Evolutionary conservation across 306 rosid genomes (phyloP), one percentile per base, ranked within the genome.

Genomic region (Quercus mongolica): DNA sequence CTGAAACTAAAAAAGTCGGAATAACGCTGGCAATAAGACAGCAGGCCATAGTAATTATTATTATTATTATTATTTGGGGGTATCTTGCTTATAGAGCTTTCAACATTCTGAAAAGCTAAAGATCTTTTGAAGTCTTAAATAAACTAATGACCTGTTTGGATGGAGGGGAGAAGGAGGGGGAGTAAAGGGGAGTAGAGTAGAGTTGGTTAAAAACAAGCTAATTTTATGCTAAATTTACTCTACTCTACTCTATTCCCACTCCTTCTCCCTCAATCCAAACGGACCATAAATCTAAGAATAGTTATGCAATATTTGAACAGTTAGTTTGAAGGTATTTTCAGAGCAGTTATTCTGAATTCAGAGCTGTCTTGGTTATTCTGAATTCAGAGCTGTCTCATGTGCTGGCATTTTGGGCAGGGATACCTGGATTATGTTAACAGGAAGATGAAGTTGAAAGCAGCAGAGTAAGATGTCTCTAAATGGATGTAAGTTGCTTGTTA

Each of bases 341-440:
- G 12, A 21, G 46, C 25, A 19, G 68, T 7, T 5, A 41, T 23
- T n/a, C n/a, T n/a, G 15, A 21, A n/a, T n/a, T 35, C 20, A 35
- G n/a, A 38, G 46, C 3, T 38, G 46, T 7, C 46, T 38, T n/a
- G n/a, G n/a, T n/a, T n/a, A n/a, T n/a, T n/a, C n/a, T n/a, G 15
- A 21, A n/a, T n/a, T 35, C 20, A 35, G n/a, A 38, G 46, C 3
- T 38, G 46, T 7, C 46, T 38, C 51, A 56, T 51, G 25, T 80
- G 75, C 73, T 78, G 69, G 64, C 30, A 80, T 31, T 69, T 80
- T 79, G 65, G 52, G 49, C 86, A 94, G 98, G 97, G 91, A 57
- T 94, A 91, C 83, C 80, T 92, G 79, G 98, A 94, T 90, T 86
- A 79, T 76, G 89, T 61, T 78, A 90, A 92, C 89, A 85, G 86